These are phyloP conservation scores for Athelia sp. DNA, from an alignment of 1,284 basidiomycete species.

Conservation along the genomic window DNA sequence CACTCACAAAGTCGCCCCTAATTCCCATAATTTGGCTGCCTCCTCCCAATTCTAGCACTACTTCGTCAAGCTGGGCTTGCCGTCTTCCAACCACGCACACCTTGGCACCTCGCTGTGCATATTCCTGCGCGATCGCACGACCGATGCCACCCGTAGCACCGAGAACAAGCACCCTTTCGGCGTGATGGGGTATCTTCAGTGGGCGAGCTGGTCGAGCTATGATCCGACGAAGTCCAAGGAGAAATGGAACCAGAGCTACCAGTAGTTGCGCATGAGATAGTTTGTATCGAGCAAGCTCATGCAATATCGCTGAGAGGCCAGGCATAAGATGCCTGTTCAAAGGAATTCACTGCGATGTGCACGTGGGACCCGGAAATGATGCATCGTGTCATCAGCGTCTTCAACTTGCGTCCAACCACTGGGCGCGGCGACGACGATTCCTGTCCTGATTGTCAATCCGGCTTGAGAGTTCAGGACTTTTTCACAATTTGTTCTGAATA, in stretches of 20 bases:
- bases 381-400: too few relatives aligned
- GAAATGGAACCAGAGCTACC: not conserved
- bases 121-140: slow-evolving; percentile 63
- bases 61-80: slow-evolving; percentile 48
- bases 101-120: slow-evolving; percentile 69
- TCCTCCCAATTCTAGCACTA: slow-evolving; percentile 54
- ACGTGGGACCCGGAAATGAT: too few relatives aligned
- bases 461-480: too few relatives aligned
- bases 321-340: too few relatives aligned
- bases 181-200: slow-evolving; percentile 21
- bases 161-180: slow-evolving; percentile 75
- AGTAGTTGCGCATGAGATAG: not conserved
- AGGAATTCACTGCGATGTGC: too few relatives aligned
- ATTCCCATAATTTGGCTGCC: slow-evolving; percentile 16
- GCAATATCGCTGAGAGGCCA: too few relatives aligned
- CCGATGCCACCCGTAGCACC: slow-evolving; percentile 88
- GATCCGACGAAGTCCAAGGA: not conserved
- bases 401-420: too few relatives aligned
- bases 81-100: slow-evolving; percentile 78
- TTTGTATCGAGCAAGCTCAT: not conserved
- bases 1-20: slow-evolving; percentile 48
- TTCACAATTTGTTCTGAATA: too few relatives aligned
- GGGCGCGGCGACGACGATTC: too few relatives aligned
- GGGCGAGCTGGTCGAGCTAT: not conserved
- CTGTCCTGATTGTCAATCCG: too few relatives aligned